Base-by-base conservation (phyloP, 2,329 filamentous ascomycete genomes). In the Cyclaneusma minus region DNA sequence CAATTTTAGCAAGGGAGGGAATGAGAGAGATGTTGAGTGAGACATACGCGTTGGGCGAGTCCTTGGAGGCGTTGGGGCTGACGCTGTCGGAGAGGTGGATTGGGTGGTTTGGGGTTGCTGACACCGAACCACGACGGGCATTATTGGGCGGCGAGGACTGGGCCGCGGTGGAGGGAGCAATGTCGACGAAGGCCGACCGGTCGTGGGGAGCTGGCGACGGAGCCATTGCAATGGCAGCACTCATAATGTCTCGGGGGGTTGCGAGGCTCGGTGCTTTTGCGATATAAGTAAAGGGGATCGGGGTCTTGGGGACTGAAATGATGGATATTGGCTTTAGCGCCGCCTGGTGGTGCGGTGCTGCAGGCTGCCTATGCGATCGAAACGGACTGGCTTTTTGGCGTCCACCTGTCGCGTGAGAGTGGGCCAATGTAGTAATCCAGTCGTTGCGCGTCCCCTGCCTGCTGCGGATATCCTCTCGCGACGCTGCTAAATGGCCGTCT, bases 141-240 rank as follows among this genome's bases (percentile, higher is more conserved):
- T n/a, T n/a, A n/a, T n/a, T n/a, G 25, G 44, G 43, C 23, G 43
- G 41, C 18, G 45, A 47, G 21, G 36, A 39, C 9, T 42, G 40
- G 12, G 12, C 22, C 12, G 17, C 14, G 22, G 36, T 37, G 4
- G 44, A 40, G 14, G 55, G 51, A 36, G 55, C 53, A 35, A 60
- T 49, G 39, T 64, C 64, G 37, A 60, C 58, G 39, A 61, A 52
- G 40, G 64, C 68, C n/a, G 65, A 55, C 48, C 68, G 59, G 49
- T 75, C 69, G 49, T 74, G 68, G 39, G 68, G 69, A 53, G 68
- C 69, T 44, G 69, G 70, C 48, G 70, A 74, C 38, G 69, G 68
- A 47, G 66, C 69, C 70, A 75, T 74, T 44, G 69, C 67, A 48
- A 75, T 64, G 51, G 67, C 68, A 49, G 70, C 61, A 58, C 68